phyloP scores from a whole-genome alignment of 108 stramenopile species.

The Schizochytrium sp. region DNA sequence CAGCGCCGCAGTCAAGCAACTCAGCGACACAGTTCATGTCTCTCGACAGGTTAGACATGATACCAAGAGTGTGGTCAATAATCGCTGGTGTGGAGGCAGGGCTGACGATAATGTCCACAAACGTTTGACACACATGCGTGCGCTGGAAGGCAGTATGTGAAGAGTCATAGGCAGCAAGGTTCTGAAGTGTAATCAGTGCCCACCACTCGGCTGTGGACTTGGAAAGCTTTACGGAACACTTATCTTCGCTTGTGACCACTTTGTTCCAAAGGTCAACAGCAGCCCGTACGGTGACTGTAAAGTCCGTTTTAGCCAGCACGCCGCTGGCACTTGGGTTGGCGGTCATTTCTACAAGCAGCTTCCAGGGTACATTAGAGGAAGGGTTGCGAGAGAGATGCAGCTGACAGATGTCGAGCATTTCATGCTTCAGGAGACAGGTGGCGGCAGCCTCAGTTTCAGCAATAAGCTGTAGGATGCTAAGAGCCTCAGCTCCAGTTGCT shows the following conservation, averaged over 20 bases:
- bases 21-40: neutral
- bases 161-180: neutral
- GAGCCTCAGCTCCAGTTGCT: neutral
- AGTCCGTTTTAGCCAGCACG: neutral
- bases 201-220: neutral
- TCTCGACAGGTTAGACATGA: neutral
- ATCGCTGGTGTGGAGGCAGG: neutral
- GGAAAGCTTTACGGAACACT: too few relatives aligned
- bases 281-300: neutral
- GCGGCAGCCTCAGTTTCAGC: neutral
- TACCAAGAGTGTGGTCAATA: neutral
- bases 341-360: neutral
- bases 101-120: neutral
- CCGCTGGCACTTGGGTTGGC: neutral
- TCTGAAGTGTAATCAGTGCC: slow-evolving; percentile 9
- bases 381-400: neutral
- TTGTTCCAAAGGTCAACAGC: neutral
- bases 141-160: neutral
- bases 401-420: neutral
- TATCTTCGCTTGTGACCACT: neutral
- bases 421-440: neutral
- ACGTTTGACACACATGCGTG: neutral
- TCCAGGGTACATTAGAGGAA: neutral
- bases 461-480: slow-evolving; percentile 20
- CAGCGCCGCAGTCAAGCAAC: neutral